These are phyloP conservation scores for Ceratobasidium sp. DNA, from an alignment of 1,284 basidiomycete species.

Conservation along the genomic window DNA sequence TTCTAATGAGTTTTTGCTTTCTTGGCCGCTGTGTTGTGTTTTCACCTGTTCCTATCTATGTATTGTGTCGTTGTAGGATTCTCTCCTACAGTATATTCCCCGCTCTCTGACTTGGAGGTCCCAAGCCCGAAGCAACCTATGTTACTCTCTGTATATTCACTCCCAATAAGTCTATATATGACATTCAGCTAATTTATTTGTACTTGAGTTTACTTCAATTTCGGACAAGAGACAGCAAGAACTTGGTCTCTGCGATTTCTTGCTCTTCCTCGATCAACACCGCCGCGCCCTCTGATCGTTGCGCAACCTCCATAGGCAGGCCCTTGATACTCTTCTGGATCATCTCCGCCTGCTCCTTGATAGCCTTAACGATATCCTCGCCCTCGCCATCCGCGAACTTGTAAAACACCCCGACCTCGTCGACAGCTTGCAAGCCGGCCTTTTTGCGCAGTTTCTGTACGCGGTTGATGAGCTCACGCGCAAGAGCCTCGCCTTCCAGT, in stretches of 20 bases:
- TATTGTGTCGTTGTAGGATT: background rate
- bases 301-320: slow-evolving; percentile 70
- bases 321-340: slow-evolving; percentile 83
- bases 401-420: slow-evolving; percentile 94
- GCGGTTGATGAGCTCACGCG: slow-evolving; percentile 91
- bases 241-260: slow-evolving; percentile 86
- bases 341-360: slow-evolving; percentile 74
- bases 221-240: slow-evolving; percentile 71
- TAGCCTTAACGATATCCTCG: slow-evolving; percentile 68
- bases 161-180: slow-evolving; percentile 35
- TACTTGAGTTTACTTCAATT: slow-evolving; percentile 45
- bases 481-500: slow-evolving; percentile 87
- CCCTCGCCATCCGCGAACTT: slow-evolving; percentile 77
- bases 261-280: slow-evolving; percentile 86
- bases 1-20: background rate
- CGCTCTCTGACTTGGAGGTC: background rate
- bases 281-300: slow-evolving; percentile 61
- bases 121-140: background rate
- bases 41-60: background rate
- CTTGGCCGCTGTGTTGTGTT: background rate
- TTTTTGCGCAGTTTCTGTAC: slow-evolving; percentile 97
- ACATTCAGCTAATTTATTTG: slow-evolving; percentile 20
- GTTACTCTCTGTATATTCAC: slow-evolving; percentile 31
- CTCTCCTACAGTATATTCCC: background rate
- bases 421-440: slow-evolving; percentile 92